Percentiles rank a stretch among this genome's conserved stretches.
These are phyloP conservation scores for Phialocephala sp. DNA, from an alignment of 2,329 filamentous ascomycete genomes.

Conservation along the genomic window DNA sequence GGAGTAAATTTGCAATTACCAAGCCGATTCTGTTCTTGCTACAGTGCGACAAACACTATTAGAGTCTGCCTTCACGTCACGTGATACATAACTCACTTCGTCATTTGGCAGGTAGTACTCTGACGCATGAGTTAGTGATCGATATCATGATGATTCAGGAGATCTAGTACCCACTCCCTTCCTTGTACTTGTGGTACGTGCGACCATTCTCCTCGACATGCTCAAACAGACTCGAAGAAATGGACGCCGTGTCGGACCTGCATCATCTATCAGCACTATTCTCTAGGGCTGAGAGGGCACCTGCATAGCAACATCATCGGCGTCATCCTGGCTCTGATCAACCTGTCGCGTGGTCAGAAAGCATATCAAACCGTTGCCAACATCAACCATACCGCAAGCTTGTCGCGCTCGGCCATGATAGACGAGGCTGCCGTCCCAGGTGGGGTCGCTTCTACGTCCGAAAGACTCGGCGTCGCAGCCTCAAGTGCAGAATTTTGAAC, in stretches of 20 bases:
- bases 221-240: constrained; percentile 30
- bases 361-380: not conserved
- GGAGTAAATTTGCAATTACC: constrained; percentile 5
- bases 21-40: constrained; percentile 26
- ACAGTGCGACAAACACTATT: too few species aligned
- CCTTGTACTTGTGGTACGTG: constrained; percentile 33
- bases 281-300: not conserved
- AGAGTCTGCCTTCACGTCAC: not conserved
- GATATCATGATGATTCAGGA: not conserved
- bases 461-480: not conserved
- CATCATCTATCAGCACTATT: not conserved
- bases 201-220: constrained; percentile 32
- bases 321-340: constrained; percentile 3
- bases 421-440: not conserved
- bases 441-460: not conserved
- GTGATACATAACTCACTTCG: constrained; percentile 12
- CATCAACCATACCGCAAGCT: not conserved
- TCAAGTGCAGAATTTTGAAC: not conserved
- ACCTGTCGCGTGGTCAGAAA: not conserved
- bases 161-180: constrained; percentile 25
- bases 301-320: constrained; percentile 5
- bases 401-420: constrained; percentile 4
- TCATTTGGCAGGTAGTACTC: constrained; percentile 28
- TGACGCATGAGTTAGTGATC: not conserved
- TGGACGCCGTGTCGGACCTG: constrained; percentile 19